Base-by-base conservation (phyloP, 257 asterid species). In the Salvia hispanica region DNA sequence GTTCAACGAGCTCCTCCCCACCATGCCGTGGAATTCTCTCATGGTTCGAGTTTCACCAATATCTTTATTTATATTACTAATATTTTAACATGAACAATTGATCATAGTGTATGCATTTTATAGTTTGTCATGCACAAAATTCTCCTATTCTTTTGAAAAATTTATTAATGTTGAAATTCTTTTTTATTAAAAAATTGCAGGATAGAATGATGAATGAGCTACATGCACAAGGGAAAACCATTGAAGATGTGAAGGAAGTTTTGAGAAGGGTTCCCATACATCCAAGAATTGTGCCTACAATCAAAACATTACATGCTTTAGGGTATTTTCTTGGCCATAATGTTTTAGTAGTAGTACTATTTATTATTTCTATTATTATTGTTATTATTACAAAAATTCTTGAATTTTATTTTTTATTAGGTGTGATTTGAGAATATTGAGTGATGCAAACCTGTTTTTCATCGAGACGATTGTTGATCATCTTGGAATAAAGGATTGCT, bases 391-490 rank as follows among this genome's bases (percentile, higher is more conserved):
- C 1, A 18, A 18, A 18, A 18, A 18, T 18, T 18, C 18, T 3
- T 58, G 3, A 9, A 2, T 44, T 5, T 9, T 3, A 12, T 9
- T 5, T 28, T n/a, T n/a, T 51, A 40, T 36, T 46, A 85, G 95
- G 72, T 93, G 99, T 75, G 96, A 88, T 77, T 67, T 93, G 88
- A 93, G 90, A 79, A 74, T 93, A 6, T 81, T 93, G 65, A 93
- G 99, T 46, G 99, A 93, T 66, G 97, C 99, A 34, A 93, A 93
- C 70, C 7, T 71, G 53, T 81, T 93, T 70, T 93, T 83, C 52
- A 84, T 93, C 0, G 96, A 88, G 77, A 85, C 97, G 0, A 88
- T 90, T 6, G 44, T 93, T 48, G 83, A 88, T 0, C 95, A 90
- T 79, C 84, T 90, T 0, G 95, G 81, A 0, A 83, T 93, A 3